phyloP scores from a whole-genome alignment of 2,329 filamentous ascomycete species.

The Calonectria hawksworthii region DNA sequence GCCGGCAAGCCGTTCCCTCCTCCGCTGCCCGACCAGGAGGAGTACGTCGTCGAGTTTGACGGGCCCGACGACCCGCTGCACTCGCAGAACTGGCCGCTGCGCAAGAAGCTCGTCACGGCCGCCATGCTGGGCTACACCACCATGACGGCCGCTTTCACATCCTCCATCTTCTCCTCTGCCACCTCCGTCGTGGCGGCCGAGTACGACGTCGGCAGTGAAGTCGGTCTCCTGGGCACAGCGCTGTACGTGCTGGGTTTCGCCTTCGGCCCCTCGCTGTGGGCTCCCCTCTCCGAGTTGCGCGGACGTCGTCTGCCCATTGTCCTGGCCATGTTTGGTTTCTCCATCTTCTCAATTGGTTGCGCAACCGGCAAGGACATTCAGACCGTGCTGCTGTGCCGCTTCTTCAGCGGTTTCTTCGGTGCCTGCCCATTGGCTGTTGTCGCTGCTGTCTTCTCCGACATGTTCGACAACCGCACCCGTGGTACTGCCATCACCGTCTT shows the following conservation, averaged over 20 bases:
- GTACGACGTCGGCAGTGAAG: conserved; percentile 73
- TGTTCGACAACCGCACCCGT: conserved; percentile 75
- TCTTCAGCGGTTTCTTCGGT: conserved; percentile 81
- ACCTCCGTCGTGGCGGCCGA: conserved; percentile 68
- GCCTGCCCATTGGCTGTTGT: conserved; percentile 78
- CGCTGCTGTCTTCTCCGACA: conserved; percentile 79
- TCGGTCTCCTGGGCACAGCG: conserved; percentile 75
- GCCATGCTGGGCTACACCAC: conserved; percentile 81
- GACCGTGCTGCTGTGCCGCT: conserved; percentile 78
- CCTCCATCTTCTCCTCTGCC: conserved; percentile 81
- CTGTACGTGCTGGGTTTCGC: conserved; percentile 81
- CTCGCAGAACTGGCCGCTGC: conserved; percentile 87
- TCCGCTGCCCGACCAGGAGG: conserved; percentile 76
- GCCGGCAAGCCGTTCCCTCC: conserved; percentile 83
- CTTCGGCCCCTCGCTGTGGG: conserved; percentile 79
- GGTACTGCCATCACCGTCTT: conserved; percentile 63
- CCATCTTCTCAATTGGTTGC: conserved; percentile 75
- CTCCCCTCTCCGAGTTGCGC: conserved; percentile 79
- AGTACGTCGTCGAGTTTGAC: conserved; percentile 89
- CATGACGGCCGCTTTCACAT: conserved; percentile 78
- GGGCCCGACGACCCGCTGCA: conserved; percentile 87
- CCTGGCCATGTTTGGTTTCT: conserved; percentile 77
- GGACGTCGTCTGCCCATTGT: conserved; percentile 76
- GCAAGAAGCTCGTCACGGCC: conserved; percentile 80
- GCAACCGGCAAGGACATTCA: conserved; percentile 78